phyloP scores from a whole-genome alignment of 805 yeast species.

The Dipodascopsis tothii region DNA sequence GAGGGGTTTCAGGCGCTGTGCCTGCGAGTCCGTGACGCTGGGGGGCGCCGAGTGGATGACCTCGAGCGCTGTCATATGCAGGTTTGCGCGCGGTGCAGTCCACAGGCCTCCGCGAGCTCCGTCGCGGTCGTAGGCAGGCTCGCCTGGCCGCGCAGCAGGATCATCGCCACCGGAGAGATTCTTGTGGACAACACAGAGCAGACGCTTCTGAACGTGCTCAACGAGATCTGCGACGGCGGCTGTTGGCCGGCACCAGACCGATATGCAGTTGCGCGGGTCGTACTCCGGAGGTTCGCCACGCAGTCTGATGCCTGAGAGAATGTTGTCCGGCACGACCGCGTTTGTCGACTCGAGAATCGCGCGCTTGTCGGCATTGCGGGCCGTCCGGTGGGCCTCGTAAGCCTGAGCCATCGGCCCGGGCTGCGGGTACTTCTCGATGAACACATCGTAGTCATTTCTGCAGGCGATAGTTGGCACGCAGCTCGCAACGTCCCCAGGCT shows the following conservation, averaged over 20 bases:
- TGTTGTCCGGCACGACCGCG: conserved; percentile 14
- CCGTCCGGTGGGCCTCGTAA: conserved; percentile 15
- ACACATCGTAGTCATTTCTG: conserved; percentile 5
- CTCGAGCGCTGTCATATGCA: conserved; percentile 23
- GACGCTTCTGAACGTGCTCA: conserved; percentile 7
- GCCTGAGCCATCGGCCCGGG: conserved; percentile 11
- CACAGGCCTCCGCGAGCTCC: conserved; percentile 4
- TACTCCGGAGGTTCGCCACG: conserved; percentile 14
- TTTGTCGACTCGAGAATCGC: conserved; percentile 3
- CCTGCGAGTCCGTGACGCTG: conserved; percentile 2
- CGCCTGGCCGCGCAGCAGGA: too few relatives aligned
- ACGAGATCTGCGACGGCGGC: conserved; percentile 6
- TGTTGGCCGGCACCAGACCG: conserved; percentile 20
- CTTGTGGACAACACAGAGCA: conserved; percentile 1
- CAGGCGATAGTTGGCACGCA: neutral
- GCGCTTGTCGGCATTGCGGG: conserved; percentile 10
- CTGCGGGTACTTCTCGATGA: conserved; percentile 6
- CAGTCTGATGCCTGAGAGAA: conserved; percentile 16
- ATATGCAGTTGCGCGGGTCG: conserved; percentile 20
- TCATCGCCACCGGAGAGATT: conserved; percentile 1
- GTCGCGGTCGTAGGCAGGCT: too few relatives aligned
- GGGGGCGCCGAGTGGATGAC: conserved; percentile 16
- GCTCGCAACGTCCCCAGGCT: neutral
- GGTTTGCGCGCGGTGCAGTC: conserved; percentile 24
- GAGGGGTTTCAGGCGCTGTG: conserved; percentile 4